These are phyloP conservation scores for Spongospora subterranea DNA, from an alignment of 208 protist genomes.

Conservation along the genomic window DNA sequence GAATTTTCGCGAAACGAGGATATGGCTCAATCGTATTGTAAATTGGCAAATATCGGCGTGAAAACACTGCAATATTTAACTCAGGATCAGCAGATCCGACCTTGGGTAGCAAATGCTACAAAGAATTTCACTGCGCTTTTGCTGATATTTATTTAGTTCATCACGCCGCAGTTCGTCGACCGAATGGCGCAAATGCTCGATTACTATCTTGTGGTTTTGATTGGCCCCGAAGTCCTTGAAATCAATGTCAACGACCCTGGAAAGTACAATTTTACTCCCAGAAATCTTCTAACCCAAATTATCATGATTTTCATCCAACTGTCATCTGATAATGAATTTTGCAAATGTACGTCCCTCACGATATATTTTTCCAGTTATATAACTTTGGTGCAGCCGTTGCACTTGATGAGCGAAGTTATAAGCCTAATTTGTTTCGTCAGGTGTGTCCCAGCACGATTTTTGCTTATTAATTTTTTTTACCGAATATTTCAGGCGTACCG, in stretches of 20 bases:
- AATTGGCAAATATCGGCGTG: neutral
- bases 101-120: neutral
- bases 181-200: conserved; percentile 49
- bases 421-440: neutral
- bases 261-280: conserved; percentile 35
- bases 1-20: conserved; percentile 28
- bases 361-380: neutral
- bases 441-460: neutral
- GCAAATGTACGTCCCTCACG: neutral
- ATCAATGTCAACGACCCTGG: conserved; percentile 10
- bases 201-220: conserved; percentile 40
- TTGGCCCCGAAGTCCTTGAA: conserved; percentile 37
- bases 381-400: neutral
- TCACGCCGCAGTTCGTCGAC: conserved; percentile 21
- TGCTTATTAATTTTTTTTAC: neutral
- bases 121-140: neutral
- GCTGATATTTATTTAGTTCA: neutral
- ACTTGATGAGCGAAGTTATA: conserved; percentile 47
- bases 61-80: neutral
- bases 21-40: neutral
- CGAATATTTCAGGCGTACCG: neutral
- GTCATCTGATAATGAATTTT: neutral
- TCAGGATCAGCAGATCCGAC: neutral
- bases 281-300: conserved; percentile 30
- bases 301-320: neutral